Evolutionary conservation across 768 basidiomycete genomes (phyloP), one percentile per base, ranked within the genome.

Genomic region (Trametes coccinea): DNA sequence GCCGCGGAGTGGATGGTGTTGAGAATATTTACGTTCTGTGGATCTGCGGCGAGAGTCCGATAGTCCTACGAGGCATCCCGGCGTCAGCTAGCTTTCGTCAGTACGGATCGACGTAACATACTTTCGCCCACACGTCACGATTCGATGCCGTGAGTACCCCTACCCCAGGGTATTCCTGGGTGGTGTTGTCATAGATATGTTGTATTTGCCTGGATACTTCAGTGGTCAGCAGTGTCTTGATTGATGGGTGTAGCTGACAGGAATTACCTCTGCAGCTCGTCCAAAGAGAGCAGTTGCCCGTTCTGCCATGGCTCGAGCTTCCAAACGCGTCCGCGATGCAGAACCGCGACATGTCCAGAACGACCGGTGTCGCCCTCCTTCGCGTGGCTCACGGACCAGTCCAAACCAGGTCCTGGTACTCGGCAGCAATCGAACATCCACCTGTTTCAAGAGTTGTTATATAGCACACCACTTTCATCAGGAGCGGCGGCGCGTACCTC

Each of bases 381-480:
- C 0, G 90, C 86, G 52, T 70, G 64, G 16, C 62, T 63, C 27
- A 69, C 66, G 56, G 67, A 67, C 84, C 91, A 91, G 71, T 98
- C 95, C 16, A 89, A 88, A 47, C 88, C 81, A 9, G 78, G 73
- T 1, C 89, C 89, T 2, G 92, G 92, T 17, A 94, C 78, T 57
- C 92, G 89, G 64, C 85, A 91, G 71, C 91, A 92, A 71, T 94
- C 92, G 66, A 94, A 94, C 92, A 94, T 93, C 92, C 92, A 94
- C 52, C 90, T 91, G 34, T 11, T 37, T 5, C 34, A 37, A 11
- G 6, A 37, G 34, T 37, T 5, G 11, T 5, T 30, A 49, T 37
- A 29, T 17, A 27, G 45, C 7, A 8, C 43, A 55, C 14, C 51
- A 44, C 13, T 47, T 14, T 7, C 46, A 40, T 5, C 40, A 45